These are phyloP conservation scores for Knoxdaviesia capensis DNA, from an alignment of 2,329 filamentous ascomycete species.

Conservation along the genomic window DNA sequence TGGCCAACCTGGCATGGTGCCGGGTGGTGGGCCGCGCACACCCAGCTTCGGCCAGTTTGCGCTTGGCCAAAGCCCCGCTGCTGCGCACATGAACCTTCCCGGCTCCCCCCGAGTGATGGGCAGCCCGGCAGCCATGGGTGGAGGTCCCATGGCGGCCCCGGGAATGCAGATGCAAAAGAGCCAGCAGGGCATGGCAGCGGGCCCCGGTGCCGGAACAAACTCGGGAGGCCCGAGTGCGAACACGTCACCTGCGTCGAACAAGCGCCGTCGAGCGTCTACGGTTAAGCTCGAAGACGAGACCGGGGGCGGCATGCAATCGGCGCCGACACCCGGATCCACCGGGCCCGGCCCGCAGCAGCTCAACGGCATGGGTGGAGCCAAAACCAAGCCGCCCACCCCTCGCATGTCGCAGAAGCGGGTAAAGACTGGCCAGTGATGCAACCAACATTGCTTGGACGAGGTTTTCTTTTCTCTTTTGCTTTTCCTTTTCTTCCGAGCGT, in stretches of 20 bases:
- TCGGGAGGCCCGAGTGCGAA: constrained; percentile 48
- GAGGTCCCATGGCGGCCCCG: constrained; percentile 38
- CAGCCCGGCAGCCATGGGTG: constrained; percentile 29
- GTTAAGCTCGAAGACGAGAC: constrained; percentile 37
- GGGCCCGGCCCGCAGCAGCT: constrained; percentile 24
- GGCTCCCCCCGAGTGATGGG: constrained; percentile 38
- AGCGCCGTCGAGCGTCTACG: constrained; percentile 33
- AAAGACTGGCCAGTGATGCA: constrained; percentile 2
- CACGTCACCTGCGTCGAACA: constrained; percentile 41
- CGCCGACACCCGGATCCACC: constrained; percentile 8
- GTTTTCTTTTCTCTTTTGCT: not conserved
- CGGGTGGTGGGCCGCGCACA: constrained; percentile 23
- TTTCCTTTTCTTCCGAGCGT: not conserved
- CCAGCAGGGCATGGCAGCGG: constrained; percentile 29
- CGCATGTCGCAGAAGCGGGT: constrained; percentile 19
- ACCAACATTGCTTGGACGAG: not conserved
- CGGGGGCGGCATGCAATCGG: constrained; percentile 6
- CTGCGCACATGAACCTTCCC: constrained; percentile 38
- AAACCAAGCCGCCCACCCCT: constrained; percentile 35
- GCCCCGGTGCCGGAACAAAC: constrained; percentile 18
- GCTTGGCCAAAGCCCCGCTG: constrained; percentile 38
- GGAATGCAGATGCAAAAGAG: constrained; percentile 47
- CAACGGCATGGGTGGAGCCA: constrained; percentile 26
- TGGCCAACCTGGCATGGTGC: constrained; percentile 23
- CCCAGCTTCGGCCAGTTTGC: constrained; percentile 36